Percentiles rank a stretch among this genome's conserved stretches.
phyloP scores from a whole-genome alignment of 352 stramenopile species.

The Pythium phragmiticola region DNA sequence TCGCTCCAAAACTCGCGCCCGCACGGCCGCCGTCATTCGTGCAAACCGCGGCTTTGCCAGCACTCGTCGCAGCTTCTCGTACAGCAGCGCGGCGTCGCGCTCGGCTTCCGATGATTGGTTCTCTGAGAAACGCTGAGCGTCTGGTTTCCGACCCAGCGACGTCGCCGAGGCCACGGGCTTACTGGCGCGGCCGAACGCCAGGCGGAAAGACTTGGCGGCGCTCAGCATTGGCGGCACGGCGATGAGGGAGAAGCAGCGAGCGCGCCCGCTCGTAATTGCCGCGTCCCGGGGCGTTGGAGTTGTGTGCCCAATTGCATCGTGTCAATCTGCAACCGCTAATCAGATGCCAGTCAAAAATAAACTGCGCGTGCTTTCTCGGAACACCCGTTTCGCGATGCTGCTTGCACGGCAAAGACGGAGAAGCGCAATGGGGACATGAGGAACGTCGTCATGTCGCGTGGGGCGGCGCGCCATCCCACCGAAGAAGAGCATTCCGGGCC shows the following conservation, averaged over 20 bases:
- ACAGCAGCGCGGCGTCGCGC: constrained; percentile 14
- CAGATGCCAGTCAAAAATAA: constrained; percentile 14
- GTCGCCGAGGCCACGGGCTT: constrained; percentile 6
- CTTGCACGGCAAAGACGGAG: too few relatives aligned
- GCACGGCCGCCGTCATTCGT: neutral
- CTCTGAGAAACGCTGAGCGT: constrained; percentile 5
- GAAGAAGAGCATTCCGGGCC: too few relatives aligned
- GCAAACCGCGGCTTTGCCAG: constrained; percentile 9
- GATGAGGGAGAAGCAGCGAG: neutral
- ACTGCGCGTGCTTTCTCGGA: neutral
- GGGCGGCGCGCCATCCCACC: too few relatives aligned
- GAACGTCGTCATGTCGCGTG: too few relatives aligned
- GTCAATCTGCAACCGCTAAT: neutral
- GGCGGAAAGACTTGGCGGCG: constrained; percentile 23
- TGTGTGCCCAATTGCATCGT: neutral
- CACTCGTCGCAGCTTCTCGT: constrained; percentile 14
- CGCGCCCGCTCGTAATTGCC: neutral
- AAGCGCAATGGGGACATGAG: too few relatives aligned
- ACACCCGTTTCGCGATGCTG: neutral
- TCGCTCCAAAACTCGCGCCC: constrained; percentile 6
- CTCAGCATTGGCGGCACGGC: constrained; percentile 9
- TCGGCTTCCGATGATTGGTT: constrained; percentile 15
- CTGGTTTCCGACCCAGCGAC: neutral
- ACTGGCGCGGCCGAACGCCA: constrained; percentile 19
- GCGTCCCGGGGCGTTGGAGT: neutral